Evolutionary conservation across 345 rosid genomes (phyloP).

Genomic region (Lenwebbia sp.): DNA sequence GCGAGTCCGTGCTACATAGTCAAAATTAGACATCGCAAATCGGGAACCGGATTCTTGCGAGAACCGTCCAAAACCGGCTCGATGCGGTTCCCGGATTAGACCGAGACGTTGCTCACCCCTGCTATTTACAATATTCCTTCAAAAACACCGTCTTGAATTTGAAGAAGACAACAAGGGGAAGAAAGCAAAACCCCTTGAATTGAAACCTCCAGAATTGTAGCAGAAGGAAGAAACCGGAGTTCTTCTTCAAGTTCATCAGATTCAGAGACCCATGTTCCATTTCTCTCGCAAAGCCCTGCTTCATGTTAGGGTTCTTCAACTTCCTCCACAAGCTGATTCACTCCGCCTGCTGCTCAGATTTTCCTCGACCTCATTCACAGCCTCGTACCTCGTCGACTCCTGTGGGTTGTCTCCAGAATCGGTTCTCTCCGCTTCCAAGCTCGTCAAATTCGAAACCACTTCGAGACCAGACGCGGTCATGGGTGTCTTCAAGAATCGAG

Average conservation of each 20-base stretch:
- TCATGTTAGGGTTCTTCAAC: not conserved
- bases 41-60: too few relatives aligned
- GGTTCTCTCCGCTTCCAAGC: conserved; percentile 8
- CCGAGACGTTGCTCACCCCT: too few relatives aligned
- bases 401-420: conserved; percentile 21
- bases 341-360: not conserved
- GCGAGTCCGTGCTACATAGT: too few relatives aligned
- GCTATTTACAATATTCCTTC: not conserved
- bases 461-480: conserved; percentile 6
- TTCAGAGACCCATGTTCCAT: not conserved
- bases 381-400: conserved; percentile 22
- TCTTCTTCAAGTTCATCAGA: not conserved
- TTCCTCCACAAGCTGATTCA: not conserved
- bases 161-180: not conserved
- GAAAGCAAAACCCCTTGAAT: not conserved
- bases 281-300: not conserved
- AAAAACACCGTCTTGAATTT: not conserved
- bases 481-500: conserved; percentile 1
- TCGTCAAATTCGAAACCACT: conserved; percentile 3
- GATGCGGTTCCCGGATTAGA: too few relatives aligned
- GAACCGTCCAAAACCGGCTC: too few relatives aligned
- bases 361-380: conserved; percentile 4
- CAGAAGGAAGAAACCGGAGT: not conserved
- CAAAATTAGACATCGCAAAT: too few relatives aligned
- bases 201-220: not conserved